Base-by-base conservation (phyloP, 83 land plant species). In the Picea engelmannii region DNA sequence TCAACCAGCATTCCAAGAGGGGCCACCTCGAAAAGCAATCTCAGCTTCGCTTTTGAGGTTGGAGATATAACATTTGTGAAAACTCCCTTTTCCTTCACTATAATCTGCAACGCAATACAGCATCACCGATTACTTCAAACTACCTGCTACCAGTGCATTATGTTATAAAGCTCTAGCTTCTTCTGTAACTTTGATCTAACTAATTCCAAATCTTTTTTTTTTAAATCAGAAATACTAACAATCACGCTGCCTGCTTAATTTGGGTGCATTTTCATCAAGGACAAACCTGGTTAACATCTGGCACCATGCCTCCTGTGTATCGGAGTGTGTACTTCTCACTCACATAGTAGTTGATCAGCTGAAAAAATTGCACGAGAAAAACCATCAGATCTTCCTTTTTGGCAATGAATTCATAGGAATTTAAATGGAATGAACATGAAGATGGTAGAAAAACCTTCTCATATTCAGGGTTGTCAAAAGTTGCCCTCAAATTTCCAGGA, bases 261-360 rank as follows among this genome's bases (percentile, higher is more conserved):
- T 20, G 69, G 69, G 24, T 66, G 27, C 13, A 55, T 12, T 55
- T 55, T 55, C 59, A 55, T 55, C 0, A 2, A 55, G 44, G 10
- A 58, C 55, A 44, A 59, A 97, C 99, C 96, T 97, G 99, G 90
- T 95, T 95, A 44, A 97, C 99, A 84, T 97, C 99, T 64, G 99
- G 99, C 13, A 97, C 99, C 99, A 97, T 97, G 86, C 99, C 99
- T 73, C 99, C 99, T 5, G 99, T 97, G 94, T 97, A 97, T 40
- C 99, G 88, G 80, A 97, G 86, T 2, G 99, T 97, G 94, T 97
- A 97, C 79, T 95, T 95, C 84, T 97, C 94, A 25, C 79, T 87
- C 1, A 97, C 96, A 83, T 97, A 97, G 86, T 93, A 97, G 87
- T 97, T 87, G 86, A 97, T 92, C 70, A 97, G 81, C 99, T 96